phyloP scores from a whole-genome alignment of 2,329 filamentous ascomycete species.

The Alternaria gaisen region DNA sequence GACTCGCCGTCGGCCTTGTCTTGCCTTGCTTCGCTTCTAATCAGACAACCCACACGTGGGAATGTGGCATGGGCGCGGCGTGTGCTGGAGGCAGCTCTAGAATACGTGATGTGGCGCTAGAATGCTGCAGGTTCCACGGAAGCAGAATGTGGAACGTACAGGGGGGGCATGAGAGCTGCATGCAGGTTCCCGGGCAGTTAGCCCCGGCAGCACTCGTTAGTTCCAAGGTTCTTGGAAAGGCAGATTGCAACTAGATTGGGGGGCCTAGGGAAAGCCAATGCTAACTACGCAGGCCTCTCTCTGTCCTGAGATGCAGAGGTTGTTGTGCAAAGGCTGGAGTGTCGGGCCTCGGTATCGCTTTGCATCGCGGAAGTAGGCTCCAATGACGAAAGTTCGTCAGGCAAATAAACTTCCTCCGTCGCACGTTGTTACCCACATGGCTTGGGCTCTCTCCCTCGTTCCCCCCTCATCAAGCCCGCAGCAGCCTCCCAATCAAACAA shows the following conservation, averaged over 20 bases:
- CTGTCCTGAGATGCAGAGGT: background rate
- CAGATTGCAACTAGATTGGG: constrained; percentile 2
- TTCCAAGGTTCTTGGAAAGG: constrained; percentile 4
- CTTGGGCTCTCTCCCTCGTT: constrained; percentile 5
- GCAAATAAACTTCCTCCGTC: constrained; percentile 5
- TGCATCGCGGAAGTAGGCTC: background rate
- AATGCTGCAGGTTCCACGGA: constrained; percentile 3
- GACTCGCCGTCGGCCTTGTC: background rate
- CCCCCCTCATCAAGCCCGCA: constrained; percentile 8
- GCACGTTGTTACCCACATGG: constrained; percentile 6
- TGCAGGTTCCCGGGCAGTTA: constrained; percentile 6
- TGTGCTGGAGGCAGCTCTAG: background rate
- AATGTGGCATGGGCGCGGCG: background rate
- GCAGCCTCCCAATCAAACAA: constrained; percentile 17
- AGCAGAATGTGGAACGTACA: background rate
- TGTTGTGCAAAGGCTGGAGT: background rate
- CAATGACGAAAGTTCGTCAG: constrained; percentile 1
- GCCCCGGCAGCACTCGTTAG: constrained; percentile 2
- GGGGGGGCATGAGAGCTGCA: background rate
- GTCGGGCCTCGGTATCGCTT: background rate
- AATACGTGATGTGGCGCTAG: constrained; percentile 10
- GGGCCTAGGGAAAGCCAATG: background rate
- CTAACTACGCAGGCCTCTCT: background rate
- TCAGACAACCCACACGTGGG: background rate
- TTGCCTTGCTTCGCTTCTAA: background rate